Conservation (phyloP, 2,329 filamentous ascomycete genomes). For the Dactylonectria macrodidyma region DNA sequence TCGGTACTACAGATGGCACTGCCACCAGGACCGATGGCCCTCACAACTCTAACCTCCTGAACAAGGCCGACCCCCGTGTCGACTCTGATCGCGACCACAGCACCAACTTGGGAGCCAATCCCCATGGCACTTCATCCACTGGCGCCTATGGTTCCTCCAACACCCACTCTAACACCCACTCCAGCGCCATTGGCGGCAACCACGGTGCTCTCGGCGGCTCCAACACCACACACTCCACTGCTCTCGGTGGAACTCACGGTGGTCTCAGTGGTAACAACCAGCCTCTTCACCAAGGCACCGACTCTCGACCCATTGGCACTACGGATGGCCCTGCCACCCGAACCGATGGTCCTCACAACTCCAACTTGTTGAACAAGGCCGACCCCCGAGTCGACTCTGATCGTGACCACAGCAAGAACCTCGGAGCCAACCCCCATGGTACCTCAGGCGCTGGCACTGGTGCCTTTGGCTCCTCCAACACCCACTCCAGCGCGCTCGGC, state of each 20-base stretch:
- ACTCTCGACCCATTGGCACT: constrained; percentile 17
- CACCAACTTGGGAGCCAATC: constrained; percentile 50
- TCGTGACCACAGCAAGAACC: constrained; percentile 56
- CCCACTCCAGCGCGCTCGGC: constrained; percentile 48
- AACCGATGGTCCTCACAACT: constrained; percentile 62
- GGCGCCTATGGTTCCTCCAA: constrained; percentile 52
- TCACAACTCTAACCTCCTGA: constrained; percentile 61
- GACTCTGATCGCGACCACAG: constrained; percentile 66
- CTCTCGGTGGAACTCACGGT: constrained; percentile 23
- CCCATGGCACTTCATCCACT: constrained; percentile 50
- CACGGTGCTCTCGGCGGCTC: not conserved
- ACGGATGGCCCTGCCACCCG: constrained; percentile 41
- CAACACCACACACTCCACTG: constrained; percentile 32
- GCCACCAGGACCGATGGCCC: constrained; percentile 56
- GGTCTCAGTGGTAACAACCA: constrained; percentile 28
- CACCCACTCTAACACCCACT: constrained; percentile 60
- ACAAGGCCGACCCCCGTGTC: constrained; percentile 68
- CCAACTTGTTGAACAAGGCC: constrained; percentile 63
- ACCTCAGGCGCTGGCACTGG: constrained; percentile 45
- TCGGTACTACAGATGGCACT: not conserved
- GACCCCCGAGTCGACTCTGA: constrained; percentile 71
- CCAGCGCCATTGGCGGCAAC: constrained; percentile 39
- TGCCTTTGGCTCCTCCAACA: constrained; percentile 53
- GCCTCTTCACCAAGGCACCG: constrained; percentile 18
- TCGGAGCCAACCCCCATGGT: constrained; percentile 53